Evolutionary conservation across 306 rosid species (phyloP).

Genomic region (Fragaria ananassa): DNA sequence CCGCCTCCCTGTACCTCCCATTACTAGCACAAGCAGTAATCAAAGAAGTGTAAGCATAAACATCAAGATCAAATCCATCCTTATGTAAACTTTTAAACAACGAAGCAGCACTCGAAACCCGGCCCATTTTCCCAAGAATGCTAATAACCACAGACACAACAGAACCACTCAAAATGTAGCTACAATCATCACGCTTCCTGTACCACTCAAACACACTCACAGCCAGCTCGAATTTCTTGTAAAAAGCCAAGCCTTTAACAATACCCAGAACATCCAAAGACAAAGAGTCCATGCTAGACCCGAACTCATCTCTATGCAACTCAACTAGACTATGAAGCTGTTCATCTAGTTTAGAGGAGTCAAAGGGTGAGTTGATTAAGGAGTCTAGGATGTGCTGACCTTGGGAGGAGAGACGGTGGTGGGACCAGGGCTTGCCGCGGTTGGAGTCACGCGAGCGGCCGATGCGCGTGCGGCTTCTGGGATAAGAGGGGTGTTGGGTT

Average conservation of each 20-base stretch:
- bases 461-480: slow-evolving; percentile 43
- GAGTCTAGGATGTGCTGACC: slow-evolving; percentile 53
- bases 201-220: slow-evolving; percentile 57
- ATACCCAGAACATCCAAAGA: slow-evolving; percentile 57
- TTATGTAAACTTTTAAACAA: slow-evolving; percentile 46
- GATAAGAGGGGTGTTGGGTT: slow-evolving; percentile 21
- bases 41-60: slow-evolving; percentile 72
- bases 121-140: slow-evolving; percentile 70
- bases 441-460: slow-evolving; percentile 64
- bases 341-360: slow-evolving; percentile 28
- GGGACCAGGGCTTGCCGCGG: slow-evolving; percentile 78
- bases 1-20: slow-evolving; percentile 73
- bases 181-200: slow-evolving; percentile 31
- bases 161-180: slow-evolving; percentile 42
- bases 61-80: slow-evolving; percentile 61
- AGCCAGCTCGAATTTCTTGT: slow-evolving; percentile 56
- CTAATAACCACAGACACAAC: slow-evolving; percentile 57
- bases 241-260: slow-evolving; percentile 57
- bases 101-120: slow-evolving; percentile 51
- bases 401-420: slow-evolving; percentile 47
- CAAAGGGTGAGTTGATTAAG: slow-evolving; percentile 42
- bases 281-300: slow-evolving; percentile 25
- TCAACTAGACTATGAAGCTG: slow-evolving; percentile 34
- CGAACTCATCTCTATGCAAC: slow-evolving; percentile 14
- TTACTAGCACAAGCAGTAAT: slow-evolving; percentile 68